Evolutionary conservation across 192 early-diverging fungal species (phyloP), one percentile per base, ranked within the genome.

Genomic region (Funneliformis mosseae): DNA sequence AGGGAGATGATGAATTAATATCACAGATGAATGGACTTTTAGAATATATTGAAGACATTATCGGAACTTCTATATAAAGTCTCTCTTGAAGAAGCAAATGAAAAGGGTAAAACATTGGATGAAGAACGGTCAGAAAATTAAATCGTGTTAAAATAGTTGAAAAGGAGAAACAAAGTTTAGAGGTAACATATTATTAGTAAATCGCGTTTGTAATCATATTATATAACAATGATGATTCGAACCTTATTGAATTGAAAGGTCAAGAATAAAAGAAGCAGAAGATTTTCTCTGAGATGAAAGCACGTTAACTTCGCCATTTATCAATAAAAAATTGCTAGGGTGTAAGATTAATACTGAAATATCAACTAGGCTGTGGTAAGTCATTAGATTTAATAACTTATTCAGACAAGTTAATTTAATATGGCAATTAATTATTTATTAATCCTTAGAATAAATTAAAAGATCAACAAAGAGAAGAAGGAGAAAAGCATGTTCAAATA

Each of bases 41-140:
- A 8, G 97, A 99, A 83, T 99, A 98, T 83, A 87, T 99, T 41
- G 97, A 99, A 84, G 98, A 99, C 83, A 99, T 99, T 64, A 98
- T 99, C 41, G 98, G 98, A n/a, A 99, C 97, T 0, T 91, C 93
- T n/a, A 68, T 98, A 96, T 83, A 97, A 98, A 86, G 87, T 88
- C 23, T 88, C 89, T 42, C 98, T 99, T 80, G 94, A 95, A 77
- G 88, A 92, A 25, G 88, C 92, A 7, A 89, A 82, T 23, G 80
- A 83, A 43, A 83, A 88, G 67, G 84, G 98, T 0, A 97, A 99
- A 63, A 83, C 83, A 41, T 81, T 97, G 18, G 96, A 94, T 75
- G 90, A 92, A 64, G 90, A 89, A 76, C 87, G 96, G 16, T 88
- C 92, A 16, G 95, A 95, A 77, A 94, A 73, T 86, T 99, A 59